These are phyloP conservation scores for Lagenaria siceraria DNA, from an alignment of 306 rosid genomes.

Conservation along the genomic window DNA sequence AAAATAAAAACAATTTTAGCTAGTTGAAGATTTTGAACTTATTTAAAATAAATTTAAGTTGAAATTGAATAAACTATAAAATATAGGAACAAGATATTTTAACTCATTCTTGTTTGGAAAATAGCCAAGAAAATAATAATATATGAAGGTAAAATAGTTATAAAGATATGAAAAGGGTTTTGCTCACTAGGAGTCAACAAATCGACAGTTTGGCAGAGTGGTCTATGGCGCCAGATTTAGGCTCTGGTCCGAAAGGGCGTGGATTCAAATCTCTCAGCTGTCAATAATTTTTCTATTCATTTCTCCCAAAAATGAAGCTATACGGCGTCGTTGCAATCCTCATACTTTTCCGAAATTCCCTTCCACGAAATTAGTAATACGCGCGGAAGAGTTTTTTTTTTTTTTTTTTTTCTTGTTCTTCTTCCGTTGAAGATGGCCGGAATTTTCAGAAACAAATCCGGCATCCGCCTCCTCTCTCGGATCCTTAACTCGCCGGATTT, in stretches of 20 bases:
- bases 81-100: too few species aligned
- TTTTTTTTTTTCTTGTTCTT: too few species aligned
- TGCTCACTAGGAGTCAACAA: background rate
- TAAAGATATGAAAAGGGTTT: too few species aligned
- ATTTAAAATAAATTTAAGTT: too few species aligned
- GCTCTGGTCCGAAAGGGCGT: conserved; percentile 99
- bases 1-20: too few species aligned
- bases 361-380: background rate
- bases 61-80: too few species aligned
- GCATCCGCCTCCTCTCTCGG: conserved; percentile 22
- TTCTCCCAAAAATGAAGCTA: background rate
- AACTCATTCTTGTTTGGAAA: too few species aligned
- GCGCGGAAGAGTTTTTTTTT: too few species aligned
- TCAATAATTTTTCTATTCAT: background rate
- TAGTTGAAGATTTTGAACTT: too few species aligned
- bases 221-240: conserved; percentile 96
- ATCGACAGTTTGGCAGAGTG: conserved; percentile 84
- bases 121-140: too few species aligned
- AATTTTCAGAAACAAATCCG: conserved; percentile 22
- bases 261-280: conserved; percentile 96
- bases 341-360: background rate
- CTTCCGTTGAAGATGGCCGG: conserved; percentile 33
- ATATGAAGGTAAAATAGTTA: too few species aligned
- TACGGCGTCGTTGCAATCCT: background rate
- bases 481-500: conserved; percentile 29